Conservation (phyloP, 208 protist genomes). For the Trypanosoma avium region DNA sequence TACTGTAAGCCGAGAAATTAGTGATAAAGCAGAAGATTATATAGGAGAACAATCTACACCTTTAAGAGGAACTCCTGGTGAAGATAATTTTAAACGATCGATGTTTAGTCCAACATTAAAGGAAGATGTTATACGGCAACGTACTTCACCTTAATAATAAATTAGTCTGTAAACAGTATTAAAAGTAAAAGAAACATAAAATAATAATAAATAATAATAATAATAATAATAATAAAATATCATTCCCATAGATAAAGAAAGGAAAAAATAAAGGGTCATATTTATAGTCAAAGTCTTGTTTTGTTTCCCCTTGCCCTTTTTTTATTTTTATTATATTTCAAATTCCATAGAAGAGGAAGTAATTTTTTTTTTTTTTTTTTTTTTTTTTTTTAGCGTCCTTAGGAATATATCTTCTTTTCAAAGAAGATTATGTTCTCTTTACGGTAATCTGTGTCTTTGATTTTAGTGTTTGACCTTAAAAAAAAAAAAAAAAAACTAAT, state of each 20-base stretch:
- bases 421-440: no score
- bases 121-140: constrained; percentile 52
- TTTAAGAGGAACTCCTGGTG: not conserved
- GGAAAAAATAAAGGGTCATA: not conserved
- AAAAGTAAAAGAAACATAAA: not conserved
- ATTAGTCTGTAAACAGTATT: not conserved
- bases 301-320: no score
- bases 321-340: no score
- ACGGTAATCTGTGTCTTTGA: no score
- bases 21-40: constrained; percentile 17
- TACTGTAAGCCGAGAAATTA: constrained; percentile 55
- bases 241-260: not conserved
- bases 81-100: constrained; percentile 30
- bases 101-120: constrained; percentile 37
- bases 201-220: constrained; percentile 4
- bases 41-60: constrained; percentile 12
- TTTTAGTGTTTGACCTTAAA: not conserved
- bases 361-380: no score
- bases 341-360: no score
- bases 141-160: constrained; percentile 11
- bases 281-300: no score
- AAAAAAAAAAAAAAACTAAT: not conserved
- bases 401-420: no score
- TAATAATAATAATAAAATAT: not conserved
- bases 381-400: no score